phyloP scores from a whole-genome alignment of 805 yeast genomes.

The Ogataea polymorpha region DNA sequence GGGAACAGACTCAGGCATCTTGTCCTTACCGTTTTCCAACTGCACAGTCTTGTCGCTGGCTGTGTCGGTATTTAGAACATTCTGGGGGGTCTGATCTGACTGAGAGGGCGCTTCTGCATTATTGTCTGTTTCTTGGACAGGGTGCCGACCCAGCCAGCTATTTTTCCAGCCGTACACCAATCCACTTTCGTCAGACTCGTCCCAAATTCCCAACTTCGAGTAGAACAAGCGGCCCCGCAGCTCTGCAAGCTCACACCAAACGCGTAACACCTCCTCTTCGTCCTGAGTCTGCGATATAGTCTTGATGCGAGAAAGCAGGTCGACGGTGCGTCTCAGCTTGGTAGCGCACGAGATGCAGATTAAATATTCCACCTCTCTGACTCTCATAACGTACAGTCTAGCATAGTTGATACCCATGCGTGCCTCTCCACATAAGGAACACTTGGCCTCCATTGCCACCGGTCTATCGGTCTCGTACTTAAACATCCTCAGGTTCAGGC shows the following conservation, averaged over 20 bases:
- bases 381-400: constrained; percentile 66
- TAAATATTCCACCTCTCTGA: constrained; percentile 47
- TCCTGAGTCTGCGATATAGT: constrained; percentile 29
- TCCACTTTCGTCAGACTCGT: constrained; percentile 33
- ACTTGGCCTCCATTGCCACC: constrained; percentile 69
- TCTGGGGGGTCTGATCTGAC: neutral
- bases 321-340: constrained; percentile 78
- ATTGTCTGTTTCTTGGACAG: neutral
- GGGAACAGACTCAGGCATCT: neutral
- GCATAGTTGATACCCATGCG: constrained; percentile 72
- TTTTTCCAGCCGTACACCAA: constrained; percentile 34
- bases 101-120: neutral
- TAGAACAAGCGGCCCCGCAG: constrained; percentile 76
- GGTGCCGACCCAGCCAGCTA: constrained; percentile 24
- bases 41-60: neutral
- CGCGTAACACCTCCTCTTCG: constrained; percentile 40
- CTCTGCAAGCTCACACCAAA: constrained; percentile 64
- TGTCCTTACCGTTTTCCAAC: neutral
- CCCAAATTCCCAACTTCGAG: constrained; percentile 83
- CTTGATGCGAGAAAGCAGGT: constrained; percentile 73
- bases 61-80: neutral
- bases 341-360: constrained; percentile 80
- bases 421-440: constrained; percentile 81
- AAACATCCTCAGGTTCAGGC: constrained; percentile 18
- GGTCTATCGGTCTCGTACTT: constrained; percentile 48